Evolutionary conservation across 192 early-diverging fungal genomes (phyloP).

Genomic region (Backusella morwellensis): DNA sequence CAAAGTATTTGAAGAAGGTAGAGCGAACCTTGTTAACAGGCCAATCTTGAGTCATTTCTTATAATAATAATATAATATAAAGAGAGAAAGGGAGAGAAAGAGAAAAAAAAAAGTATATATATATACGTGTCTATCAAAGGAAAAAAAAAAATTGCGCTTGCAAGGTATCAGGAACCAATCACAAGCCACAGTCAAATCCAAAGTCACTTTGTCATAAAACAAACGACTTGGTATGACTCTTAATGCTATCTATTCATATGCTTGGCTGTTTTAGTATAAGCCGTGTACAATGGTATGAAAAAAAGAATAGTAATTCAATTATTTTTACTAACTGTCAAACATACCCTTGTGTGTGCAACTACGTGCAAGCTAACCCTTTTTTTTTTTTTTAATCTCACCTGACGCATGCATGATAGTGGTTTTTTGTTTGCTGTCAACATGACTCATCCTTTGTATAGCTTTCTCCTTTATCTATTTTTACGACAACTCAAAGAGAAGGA

Average conservation of each 20-base stretch:
- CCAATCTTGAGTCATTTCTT: conserved; percentile 51
- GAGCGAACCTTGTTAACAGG: conserved; percentile 75
- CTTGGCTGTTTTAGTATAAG: background rate
- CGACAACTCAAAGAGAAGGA: no score
- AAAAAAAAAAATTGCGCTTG: background rate
- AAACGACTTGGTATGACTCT: background rate
- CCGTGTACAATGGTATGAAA: background rate
- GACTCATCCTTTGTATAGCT: background rate
- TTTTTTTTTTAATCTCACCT: background rate
- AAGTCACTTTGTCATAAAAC: background rate
- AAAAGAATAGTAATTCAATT: background rate
- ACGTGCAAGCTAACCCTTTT: background rate
- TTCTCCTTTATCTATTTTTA: background rate
- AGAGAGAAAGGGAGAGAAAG: background rate
- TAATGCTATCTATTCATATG: background rate
- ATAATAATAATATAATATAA: background rate
- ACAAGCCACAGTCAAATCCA: background rate
- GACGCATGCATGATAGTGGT: background rate
- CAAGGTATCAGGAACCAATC: background rate
- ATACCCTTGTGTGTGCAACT: background rate
- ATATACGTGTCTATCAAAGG: conserved; percentile 4
- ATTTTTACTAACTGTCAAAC: background rate
- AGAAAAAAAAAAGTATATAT: background rate
- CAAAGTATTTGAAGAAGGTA: conserved; percentile 89
- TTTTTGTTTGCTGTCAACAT: background rate